phyloP scores from a whole-genome alignment of 2,329 filamentous ascomycete genomes.

The Volutella citrinella region DNA sequence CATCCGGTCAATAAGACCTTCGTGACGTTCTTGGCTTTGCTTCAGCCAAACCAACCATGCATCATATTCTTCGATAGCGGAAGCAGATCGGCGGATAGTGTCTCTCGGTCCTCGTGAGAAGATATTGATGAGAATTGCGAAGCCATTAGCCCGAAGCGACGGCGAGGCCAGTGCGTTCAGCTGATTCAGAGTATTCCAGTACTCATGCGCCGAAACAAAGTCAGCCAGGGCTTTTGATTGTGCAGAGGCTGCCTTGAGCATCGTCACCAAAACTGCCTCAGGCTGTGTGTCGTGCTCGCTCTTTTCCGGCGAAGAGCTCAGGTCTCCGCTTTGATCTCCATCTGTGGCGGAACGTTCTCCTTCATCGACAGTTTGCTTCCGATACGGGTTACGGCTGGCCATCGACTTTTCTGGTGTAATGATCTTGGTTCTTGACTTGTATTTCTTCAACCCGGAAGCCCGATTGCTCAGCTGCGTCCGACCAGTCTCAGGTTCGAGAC shows the following conservation, averaged over 20 bases:
- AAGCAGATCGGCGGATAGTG: constrained; percentile 65
- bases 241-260: constrained; percentile 73
- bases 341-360: constrained; percentile 7
- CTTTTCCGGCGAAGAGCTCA: constrained; percentile 5
- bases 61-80: constrained; percentile 74
- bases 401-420: constrained; percentile 49
- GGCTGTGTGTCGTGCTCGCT: constrained; percentile 35
- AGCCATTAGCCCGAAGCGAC: constrained; percentile 64
- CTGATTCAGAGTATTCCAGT: constrained; percentile 78
- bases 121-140: constrained; percentile 69
- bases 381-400: constrained; percentile 58
- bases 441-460: constrained; percentile 58
- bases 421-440: constrained; percentile 58
- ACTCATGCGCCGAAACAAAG: constrained; percentile 79
- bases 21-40: constrained; percentile 75
- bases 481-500: constrained; percentile 56
- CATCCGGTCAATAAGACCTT: constrained; percentile 70
- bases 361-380: constrained; percentile 30
- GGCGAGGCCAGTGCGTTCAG: constrained; percentile 61
- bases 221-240: constrained; percentile 77
- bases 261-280: constrained; percentile 60
- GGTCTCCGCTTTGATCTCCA: constrained; percentile 6
- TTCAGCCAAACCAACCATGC: constrained; percentile 82
- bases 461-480: constrained; percentile 69
- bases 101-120: constrained; percentile 70